Percentiles rank a stretch among this genome's conserved stretches.
Evolutionary conservation across 257 asterid species (phyloP).

Genomic region (Solanum tacnaense): DNA sequence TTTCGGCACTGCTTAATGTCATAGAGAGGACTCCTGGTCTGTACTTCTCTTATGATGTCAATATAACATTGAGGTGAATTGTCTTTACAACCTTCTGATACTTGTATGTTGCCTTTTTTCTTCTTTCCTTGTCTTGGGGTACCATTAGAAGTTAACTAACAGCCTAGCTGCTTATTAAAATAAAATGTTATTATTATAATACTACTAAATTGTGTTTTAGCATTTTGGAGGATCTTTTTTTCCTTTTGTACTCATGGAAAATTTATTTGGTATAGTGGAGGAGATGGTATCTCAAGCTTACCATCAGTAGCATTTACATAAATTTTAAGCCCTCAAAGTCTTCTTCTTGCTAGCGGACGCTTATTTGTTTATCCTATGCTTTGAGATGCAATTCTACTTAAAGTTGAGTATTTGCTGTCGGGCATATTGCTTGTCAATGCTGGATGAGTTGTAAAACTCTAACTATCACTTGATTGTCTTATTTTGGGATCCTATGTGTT

Average conservation of each 20-base stretch:
- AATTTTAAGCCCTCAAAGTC: background rate
- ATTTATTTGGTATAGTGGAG: background rate
- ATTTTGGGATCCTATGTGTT: background rate
- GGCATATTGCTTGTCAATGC: background rate
- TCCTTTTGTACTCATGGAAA: background rate
- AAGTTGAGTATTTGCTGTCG: background rate
- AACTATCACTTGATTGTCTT: background rate
- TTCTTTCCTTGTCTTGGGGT: background rate
- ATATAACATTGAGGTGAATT: constrained; percentile 76
- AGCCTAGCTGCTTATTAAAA: background rate
- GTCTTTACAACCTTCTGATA: background rate
- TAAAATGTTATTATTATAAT: background rate
- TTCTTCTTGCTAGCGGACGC: background rate
- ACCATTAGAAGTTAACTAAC: background rate
- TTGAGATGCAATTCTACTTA: background rate
- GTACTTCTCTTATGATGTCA: constrained; percentile 82
- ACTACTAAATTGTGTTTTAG: background rate
- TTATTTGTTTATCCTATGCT: background rate
- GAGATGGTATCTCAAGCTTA: background rate
- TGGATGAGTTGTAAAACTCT: background rate
- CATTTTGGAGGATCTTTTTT: background rate
- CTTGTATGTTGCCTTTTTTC: background rate
- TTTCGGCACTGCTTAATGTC: constrained; percentile 48
- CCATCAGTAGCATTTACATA: background rate
- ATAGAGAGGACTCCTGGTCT: constrained; percentile 72